Base-by-base conservation (phyloP, 345 rosid species). In the Linum tenue region DNA sequence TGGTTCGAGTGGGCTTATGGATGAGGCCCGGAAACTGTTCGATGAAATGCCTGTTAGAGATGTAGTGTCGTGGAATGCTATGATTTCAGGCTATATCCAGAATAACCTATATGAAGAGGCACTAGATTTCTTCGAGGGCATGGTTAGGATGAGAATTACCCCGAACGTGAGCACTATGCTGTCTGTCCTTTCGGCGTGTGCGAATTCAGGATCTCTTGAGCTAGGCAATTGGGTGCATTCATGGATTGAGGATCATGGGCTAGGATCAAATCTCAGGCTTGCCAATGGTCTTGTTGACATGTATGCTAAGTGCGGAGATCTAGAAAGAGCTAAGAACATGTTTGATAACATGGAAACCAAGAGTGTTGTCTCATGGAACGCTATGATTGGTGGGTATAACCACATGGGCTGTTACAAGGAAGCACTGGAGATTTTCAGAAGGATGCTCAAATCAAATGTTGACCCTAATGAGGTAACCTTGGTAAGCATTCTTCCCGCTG, bases 151-250 rank as follows among this genome's bases (percentile, higher is more conserved):
- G 36, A 73, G 66, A 48, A 74, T 81, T 51, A 66, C 55, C 48
- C 94, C 90, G 10, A 81, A 80, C 60, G 83, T 80, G 73, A 80
- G 88, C 73, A 86, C 90, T 50, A 59, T 82, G 81, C 86, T 88
- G 38, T 80, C 73, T 63, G 86, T 80, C 42, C 76, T 86, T 71
- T 82, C 90, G 1, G 88, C 88, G 65, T 91, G 88, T 78, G 86
- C 91, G 73, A 84, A 77, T 59, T 74, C 81, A 11, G 80, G 83
- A 50, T 67, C 79, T 56, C 69, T 88, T 51, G 75, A 77, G 22
- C 56, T 81, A n/a, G 87, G 94, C 63, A 80, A 73, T 56, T 67
- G 78, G 80, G 73, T 88, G 14, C 80, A 71, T 16, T 64, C 83
- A 65, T 80, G 75, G 86, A 61, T 81, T 58, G 74, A 82, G 60